Conservation (phyloP, 176 grass and related monocot genomes). For the Elaeis guineensis region DNA sequence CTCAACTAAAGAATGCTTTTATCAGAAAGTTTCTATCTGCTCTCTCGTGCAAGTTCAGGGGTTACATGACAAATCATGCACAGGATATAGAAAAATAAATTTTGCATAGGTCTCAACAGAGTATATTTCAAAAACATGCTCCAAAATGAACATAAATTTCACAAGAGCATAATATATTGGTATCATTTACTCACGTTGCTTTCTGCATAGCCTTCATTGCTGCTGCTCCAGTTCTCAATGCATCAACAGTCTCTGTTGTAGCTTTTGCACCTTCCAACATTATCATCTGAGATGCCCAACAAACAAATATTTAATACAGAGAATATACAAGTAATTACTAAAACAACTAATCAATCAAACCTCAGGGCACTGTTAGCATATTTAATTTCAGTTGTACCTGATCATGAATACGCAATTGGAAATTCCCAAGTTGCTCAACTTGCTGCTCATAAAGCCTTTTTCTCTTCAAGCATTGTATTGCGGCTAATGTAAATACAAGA, state of each 20-base stretch:
- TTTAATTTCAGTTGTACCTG: constrained; percentile 40
- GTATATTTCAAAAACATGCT: no score
- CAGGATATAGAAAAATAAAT: no score
- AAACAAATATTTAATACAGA: constrained; percentile 15
- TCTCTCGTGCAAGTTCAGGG: no score
- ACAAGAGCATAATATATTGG: no score
- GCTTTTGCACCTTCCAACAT: constrained; percentile 96
- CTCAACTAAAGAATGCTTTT: no score
- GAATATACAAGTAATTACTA: neutral
- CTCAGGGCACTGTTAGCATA: neutral
- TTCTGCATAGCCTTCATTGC: constrained; percentile 97
- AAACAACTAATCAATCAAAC: no score
- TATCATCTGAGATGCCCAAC: constrained; percentile 54
- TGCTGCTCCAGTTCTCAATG: constrained; percentile 85
- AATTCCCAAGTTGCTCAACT: constrained; percentile 97
- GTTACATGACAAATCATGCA: no score
- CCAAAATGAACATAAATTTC: no score
- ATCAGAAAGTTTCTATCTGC: no score
- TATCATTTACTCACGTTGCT: constrained; percentile 51
- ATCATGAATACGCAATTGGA: constrained; percentile 96
- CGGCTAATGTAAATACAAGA: constrained; percentile 37
- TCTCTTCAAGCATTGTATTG: constrained; percentile 97
- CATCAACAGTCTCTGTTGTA: constrained; percentile 95
- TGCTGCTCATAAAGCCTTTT: constrained; percentile 96
- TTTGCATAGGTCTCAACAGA: no score